Base-by-base conservation (phyloP, 441 rosid genomes). In the Gossypium schwendimanii region DNA sequence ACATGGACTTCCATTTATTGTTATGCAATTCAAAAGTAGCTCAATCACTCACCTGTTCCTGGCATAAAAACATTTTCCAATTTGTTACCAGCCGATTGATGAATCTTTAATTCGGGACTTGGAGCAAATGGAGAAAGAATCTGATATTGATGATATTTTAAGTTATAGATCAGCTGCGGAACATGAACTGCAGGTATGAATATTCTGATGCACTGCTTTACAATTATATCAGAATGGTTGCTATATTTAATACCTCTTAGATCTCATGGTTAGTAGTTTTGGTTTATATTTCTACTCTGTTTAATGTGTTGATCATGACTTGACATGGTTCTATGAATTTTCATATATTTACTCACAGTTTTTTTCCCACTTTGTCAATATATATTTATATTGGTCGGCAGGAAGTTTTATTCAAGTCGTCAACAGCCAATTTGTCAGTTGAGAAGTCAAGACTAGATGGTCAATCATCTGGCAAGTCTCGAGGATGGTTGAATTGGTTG, bases 401-500 rank as follows among this genome's bases (percentile, higher is more conserved):
- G 99, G 93, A 88, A 79, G 81, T 83, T 81, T 67, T 79, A 21
- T 75, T 79, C 21, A 84, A 78, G 45, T 75, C 87, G 76, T 67
- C 82, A 71, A 75, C 76, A 68, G 70, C 75, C 69, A 70, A 63
- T 77, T n/a, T 23, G 31, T 76, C 81, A 39, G 62, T 76, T 52
- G 92, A 87, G 77, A 94, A 84, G 78, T 82, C 86, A 57, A 85
- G 70, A 63, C 86, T 81, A 77, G 92, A 88, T 73, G 93, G 84
- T 61, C 89, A 59, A 20, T 77, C 78, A 52, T 81, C 82, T n/a
- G 85, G 85, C 78, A 87, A 83, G 83, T 86, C 98, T 20, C 87
- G 88, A 73, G 98, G 99, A 74, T 94, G 99, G 99, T 85, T 92
- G 84, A 94, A 94, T 77, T 92, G 97, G 97, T 85, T 94, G 71